phyloP scores from a whole-genome alignment of 805 yeast genomes.

The Ogataea polymorpha region DNA sequence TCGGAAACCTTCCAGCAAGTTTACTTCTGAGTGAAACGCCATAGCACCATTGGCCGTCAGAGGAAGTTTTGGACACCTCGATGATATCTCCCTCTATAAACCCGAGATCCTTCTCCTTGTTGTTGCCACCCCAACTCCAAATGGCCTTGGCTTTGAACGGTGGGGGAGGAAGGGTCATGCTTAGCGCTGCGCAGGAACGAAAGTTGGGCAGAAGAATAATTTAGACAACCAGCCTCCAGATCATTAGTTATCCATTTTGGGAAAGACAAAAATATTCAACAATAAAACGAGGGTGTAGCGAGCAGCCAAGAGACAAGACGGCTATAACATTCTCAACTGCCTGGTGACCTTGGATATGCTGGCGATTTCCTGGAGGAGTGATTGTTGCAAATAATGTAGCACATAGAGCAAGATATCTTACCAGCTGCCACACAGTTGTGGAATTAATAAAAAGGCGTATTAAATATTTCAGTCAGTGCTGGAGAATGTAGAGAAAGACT shows the following conservation, averaged over 20 bases:
- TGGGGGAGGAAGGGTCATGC: slow-evolving; percentile 13
- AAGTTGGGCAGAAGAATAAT: slow-evolving; percentile 1
- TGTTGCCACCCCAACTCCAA: slow-evolving; percentile 93
- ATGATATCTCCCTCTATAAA: slow-evolving; percentile 91
- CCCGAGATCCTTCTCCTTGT: slow-evolving; percentile 77
- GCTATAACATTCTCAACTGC: no score
- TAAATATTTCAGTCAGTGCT: no score
- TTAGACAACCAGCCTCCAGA: slow-evolving; percentile 11
- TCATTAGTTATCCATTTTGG: slow-evolving; percentile 9
- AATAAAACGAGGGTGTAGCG: not conserved
- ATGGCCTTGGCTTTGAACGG: slow-evolving; percentile 49
- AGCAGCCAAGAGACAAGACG: no score
- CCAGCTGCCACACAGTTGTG: no score
- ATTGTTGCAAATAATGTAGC: no score
- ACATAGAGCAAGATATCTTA: no score
- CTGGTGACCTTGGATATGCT: no score
- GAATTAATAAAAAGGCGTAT: no score
- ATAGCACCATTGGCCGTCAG: slow-evolving; percentile 92
- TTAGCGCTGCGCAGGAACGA: not conserved
- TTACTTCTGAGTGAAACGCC: slow-evolving; percentile 79
- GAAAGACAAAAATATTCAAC: slow-evolving; percentile 9
- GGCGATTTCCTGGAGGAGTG: no score
- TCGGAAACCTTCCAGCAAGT: slow-evolving; percentile 82
- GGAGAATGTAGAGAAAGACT: no score
- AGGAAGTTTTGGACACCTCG: slow-evolving; percentile 65